phyloP scores from a whole-genome alignment of 352 stramenopile species.

The Blastocystis sp. region DNA sequence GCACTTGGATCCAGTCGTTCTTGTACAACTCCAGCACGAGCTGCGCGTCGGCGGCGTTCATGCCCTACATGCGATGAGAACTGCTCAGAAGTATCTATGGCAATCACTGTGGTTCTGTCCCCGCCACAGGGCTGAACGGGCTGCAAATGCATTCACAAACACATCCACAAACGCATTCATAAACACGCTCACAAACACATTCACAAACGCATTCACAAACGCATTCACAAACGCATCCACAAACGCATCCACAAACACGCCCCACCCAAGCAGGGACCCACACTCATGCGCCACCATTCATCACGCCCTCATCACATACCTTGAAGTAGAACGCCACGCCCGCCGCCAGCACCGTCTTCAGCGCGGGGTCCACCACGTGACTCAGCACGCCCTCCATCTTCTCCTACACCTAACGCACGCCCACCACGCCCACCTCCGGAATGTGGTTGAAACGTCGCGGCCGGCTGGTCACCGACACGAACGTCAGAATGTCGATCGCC shows the following conservation, averaged over 20 bases:
- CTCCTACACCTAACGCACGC: constrained; percentile 82
- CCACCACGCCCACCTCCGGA: constrained; percentile 83
- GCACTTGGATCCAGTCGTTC: constrained; percentile 86
- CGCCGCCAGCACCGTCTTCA: constrained; percentile 92
- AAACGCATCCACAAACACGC: too few species aligned
- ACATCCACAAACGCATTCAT: too few species aligned
- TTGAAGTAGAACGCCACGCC: constrained; percentile 95
- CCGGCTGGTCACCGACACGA: constrained; percentile 81
- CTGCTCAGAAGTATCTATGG: constrained; percentile 56
- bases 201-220: too few species aligned
- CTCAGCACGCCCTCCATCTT: constrained; percentile 76
- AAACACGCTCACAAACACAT: too few species aligned
- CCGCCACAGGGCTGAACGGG: too few species aligned
- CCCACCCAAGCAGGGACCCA: too few species aligned
- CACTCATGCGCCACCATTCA: too few species aligned
- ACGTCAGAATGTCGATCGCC: constrained; percentile 92
- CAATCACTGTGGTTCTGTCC: background rate
- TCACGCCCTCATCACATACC: too few species aligned
- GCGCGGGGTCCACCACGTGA: constrained; percentile 77
- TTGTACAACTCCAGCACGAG: constrained; percentile 93
- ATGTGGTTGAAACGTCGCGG: constrained; percentile 84
- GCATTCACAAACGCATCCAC: too few species aligned
- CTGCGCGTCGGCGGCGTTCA: constrained; percentile 81
- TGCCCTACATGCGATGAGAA: constrained; percentile 72
- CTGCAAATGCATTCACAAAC: too few species aligned